A percentile compares a stretch with the other conserved stretches of the same genome.
These are phyloP conservation scores for Aegilops speltoides DNA, from an alignment of 176 grass and related monocot genomes.

Conservation along the genomic window DNA sequence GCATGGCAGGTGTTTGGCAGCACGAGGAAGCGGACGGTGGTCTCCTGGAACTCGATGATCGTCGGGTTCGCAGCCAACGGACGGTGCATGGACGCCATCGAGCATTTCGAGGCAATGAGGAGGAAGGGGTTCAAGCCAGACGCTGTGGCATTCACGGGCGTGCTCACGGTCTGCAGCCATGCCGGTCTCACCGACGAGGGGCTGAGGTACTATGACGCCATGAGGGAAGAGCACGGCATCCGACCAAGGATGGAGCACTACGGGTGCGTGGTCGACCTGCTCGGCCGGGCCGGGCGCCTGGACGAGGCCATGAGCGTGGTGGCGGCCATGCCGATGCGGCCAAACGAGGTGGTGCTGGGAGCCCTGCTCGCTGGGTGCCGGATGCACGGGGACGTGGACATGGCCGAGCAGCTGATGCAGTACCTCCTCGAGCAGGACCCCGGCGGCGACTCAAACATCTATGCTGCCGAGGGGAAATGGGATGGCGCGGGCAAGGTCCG, in stretches of 20 bases:
- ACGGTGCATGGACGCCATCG: conserved; percentile 30
- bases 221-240: conserved; percentile 44
- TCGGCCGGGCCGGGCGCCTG: conserved; percentile 55
- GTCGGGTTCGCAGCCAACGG: conserved; percentile 50
- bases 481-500: no score
- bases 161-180: conserved; percentile 68
- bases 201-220: conserved; percentile 45
- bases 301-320: conserved; percentile 51
- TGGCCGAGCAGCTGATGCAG: conserved; percentile 61
- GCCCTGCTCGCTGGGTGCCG: conserved; percentile 64
- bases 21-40: conserved; percentile 48
- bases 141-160: conserved; percentile 60
- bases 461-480: no score
- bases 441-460: conserved; percentile 17
- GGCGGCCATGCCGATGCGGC: conserved; percentile 44
- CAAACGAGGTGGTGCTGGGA: conserved; percentile 74
- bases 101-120: conserved; percentile 66
- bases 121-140: conserved; percentile 48
- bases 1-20: conserved; percentile 56
- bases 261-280: conserved; percentile 74
- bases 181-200: conserved; percentile 46
- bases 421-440: conserved; percentile 64
- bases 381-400: conserved; percentile 42
- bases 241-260: conserved; percentile 56
- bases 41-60: conserved; percentile 70